A percentile compares a stretch with the other conserved stretches of the same genome.
phyloP scores from a whole-genome alignment of 2,329 filamentous ascomycete species.

The Aureobasidium subglaciale region DNA sequence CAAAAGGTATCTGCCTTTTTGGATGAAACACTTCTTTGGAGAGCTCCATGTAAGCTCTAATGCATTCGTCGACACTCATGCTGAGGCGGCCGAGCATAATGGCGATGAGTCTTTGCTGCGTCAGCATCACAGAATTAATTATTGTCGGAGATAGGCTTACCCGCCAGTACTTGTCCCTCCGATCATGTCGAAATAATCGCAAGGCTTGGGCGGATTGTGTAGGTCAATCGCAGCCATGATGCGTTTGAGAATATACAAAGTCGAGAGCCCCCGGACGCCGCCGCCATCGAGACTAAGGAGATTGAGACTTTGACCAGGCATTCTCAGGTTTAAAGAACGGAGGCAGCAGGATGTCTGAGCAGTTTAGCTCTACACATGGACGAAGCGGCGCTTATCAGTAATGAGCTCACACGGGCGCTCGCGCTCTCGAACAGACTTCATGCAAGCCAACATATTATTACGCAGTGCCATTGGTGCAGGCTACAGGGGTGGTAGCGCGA shows the following conservation, averaged over 20 bases:
- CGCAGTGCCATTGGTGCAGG: too few species aligned
- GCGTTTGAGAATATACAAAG: slow-evolving; percentile 30
- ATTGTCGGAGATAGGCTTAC: slow-evolving; percentile 20
- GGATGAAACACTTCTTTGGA: slow-evolving; percentile 14
- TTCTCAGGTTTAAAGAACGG: not conserved
- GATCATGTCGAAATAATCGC: slow-evolving; percentile 37
- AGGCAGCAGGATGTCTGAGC: too few species aligned
- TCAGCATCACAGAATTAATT: not conserved
- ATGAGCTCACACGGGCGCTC: too few species aligned
- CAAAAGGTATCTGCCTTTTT: not conserved
- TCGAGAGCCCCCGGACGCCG: slow-evolving; percentile 35
- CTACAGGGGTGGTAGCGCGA: too few species aligned
- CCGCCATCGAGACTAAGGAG: slow-evolving; percentile 31
- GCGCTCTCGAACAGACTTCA: too few species aligned
- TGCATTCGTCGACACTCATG: slow-evolving; percentile 20
- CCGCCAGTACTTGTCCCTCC: slow-evolving; percentile 33
- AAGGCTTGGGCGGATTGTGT: slow-evolving; percentile 26
- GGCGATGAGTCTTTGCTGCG: slow-evolving; percentile 17
- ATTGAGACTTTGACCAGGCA: slow-evolving; percentile 7
- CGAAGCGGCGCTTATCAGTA: too few species aligned
- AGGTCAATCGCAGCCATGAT: slow-evolving; percentile 30
- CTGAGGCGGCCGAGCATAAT: slow-evolving; percentile 21
- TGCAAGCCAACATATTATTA: too few species aligned
- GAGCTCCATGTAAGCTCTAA: slow-evolving; percentile 14
- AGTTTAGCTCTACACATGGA: too few species aligned